A percentile compares a stretch with the other conserved stretches of the same genome.
Conservation (phyloP, 2,329 filamentous ascomycete species). For the Colletotrichum falcatum region DNA sequence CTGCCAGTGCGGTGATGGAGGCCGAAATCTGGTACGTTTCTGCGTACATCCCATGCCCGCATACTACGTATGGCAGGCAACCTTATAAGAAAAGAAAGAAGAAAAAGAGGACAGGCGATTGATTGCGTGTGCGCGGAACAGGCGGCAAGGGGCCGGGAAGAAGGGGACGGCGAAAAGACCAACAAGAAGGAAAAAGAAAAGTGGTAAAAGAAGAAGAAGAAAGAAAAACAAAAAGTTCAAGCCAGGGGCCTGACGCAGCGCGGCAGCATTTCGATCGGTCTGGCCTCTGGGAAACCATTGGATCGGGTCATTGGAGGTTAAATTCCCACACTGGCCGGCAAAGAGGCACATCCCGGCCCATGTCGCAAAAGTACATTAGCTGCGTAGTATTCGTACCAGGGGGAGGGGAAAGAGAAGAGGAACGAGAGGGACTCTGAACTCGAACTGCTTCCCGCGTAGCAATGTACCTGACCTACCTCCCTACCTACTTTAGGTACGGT, state of each 20-base stretch:
- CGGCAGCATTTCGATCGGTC: slow-evolving; percentile 34
- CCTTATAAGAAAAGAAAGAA: too few relatives aligned
- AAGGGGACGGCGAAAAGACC: background rate
- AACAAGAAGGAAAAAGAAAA: background rate
- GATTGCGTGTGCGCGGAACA: background rate
- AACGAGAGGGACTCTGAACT: too few relatives aligned
- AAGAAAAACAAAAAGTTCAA: background rate
- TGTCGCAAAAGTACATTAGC: slow-evolving; percentile 7
- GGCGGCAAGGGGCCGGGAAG: background rate
- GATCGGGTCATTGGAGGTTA: slow-evolving; percentile 38
- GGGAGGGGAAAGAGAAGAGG: background rate
- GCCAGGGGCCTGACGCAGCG: background rate
- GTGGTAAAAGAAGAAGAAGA: too few relatives aligned
- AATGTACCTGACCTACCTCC: too few relatives aligned
- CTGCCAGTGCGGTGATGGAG: slow-evolving; percentile 7
- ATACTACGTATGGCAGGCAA: too few relatives aligned
- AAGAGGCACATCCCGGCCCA: slow-evolving; percentile 21
- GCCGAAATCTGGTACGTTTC: too few relatives aligned
- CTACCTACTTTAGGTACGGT: too few relatives aligned
- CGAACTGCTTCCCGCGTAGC: too few relatives aligned
- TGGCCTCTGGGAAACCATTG: slow-evolving; percentile 34
- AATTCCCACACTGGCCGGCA: slow-evolving; percentile 21
- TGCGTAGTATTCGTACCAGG: background rate
- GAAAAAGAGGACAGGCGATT: too few relatives aligned
- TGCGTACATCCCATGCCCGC: too few relatives aligned